Evolutionary conservation across 2,329 filamentous ascomycete genomes (phyloP), one percentile per base, ranked within the genome.

Genomic region (Claviceps lovelessii): DNA sequence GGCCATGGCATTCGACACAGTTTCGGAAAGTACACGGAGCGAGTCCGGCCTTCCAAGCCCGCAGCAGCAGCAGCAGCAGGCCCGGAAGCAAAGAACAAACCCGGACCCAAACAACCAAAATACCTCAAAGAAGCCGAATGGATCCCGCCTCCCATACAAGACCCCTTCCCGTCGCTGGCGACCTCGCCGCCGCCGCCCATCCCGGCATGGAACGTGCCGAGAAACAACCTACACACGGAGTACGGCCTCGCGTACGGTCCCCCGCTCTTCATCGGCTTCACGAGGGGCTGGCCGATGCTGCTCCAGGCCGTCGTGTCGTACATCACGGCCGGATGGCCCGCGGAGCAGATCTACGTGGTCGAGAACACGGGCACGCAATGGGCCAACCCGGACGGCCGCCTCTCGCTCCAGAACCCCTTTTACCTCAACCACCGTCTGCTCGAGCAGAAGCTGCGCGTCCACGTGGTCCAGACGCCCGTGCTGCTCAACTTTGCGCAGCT

Each of bases 261-360:
- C 4, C 77, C 79, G 2, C 70, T 83, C 9, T 68, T 81, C 51
- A 79, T 82, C 57, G 76, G 78, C n/a, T 83, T 82, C 66, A 80
- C 78, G 0, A 70, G 77, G 39, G 74, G 75, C 54, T 80, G 74
- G 73, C 72, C 73, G 2, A 67, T 81, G 55, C 69, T 83, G 1
- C 71, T 78, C 15, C 79, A 82, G 64, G 69, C 73, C 3, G 73
- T 82, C 1, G 71, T 79, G 10, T 75, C 71, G 11, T 83, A 82
- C 63, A 75, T 83, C 58, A 76, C 78, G 0, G 76, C 77, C 3
- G 79, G 79, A 51, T 83, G 79, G 78, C 79, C 78, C 1, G 65
- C 76, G 0, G 68, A 69, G 23, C 73, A 81, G 58, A 80, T 83
- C 56, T 76, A 77, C 58, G 74, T 82, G 2, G 65, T 82, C 33